Evolutionary conservation across 2,329 filamentous ascomycete species (phyloP), one percentile per base, ranked within the genome.

Genomic region (Aureobasidium zeae): DNA sequence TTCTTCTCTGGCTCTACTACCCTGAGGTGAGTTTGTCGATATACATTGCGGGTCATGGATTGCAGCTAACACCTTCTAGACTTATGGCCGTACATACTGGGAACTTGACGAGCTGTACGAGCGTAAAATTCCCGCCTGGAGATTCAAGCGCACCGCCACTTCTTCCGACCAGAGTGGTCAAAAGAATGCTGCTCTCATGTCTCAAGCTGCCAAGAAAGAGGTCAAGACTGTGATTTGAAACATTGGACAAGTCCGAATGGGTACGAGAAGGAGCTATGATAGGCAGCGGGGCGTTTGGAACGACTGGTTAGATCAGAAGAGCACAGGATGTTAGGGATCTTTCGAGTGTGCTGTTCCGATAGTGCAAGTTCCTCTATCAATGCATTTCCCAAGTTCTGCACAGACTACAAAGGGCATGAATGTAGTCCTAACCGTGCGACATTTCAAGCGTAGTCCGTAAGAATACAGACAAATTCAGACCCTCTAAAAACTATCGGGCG

Each of bases 101-200:
- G 50, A 52, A 22, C 22, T 51, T n/a, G 50, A 51, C 24, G 49
- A 51, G 38, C 43, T 52, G 3, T 52, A 51, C 32, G 41, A 51
- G 42, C 46, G 49, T 26, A 49, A 46, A 17, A 44, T 52, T 25
- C 49, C 50, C 17, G 49, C 50, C 11, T 49, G 49, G 49, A 49
- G 45, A 20, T 52, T 52, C 47, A 49, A 49, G 46, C 21, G 19
- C 17, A 39, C 36, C 13, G 2, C 36, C 4, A 39, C 36, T 9
- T 10, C 17, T 4, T 39, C 36, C 13, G 36, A 39, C 15, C 36
- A 39, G 17, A 39, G 36, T 30, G 36, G 36, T 10, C 6, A 39
- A 16, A 39, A 39, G 36, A 39, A 39, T 12, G n/a, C 36, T 4
- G 25, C 25, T 22, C 26, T 39, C 12, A 39, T 39, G 36, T 39